Base-by-base conservation (phyloP, 495 filamentous ascomycete genomes). In the Tuber magnatum region DNA sequence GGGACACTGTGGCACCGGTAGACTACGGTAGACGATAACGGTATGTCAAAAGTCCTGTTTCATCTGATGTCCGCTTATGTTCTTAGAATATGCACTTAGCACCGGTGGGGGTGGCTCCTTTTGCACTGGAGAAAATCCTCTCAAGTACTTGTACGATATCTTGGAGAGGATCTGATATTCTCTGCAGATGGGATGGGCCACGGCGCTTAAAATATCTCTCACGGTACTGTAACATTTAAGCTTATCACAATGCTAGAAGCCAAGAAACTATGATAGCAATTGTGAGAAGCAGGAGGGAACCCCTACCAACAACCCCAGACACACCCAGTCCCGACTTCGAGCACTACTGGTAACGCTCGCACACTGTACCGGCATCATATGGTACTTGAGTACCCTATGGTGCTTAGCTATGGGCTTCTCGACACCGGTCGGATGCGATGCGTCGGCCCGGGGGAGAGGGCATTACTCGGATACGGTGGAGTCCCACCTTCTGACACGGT, bases 401-500 rank as follows among this genome's bases (percentile, higher is more conserved):
- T 18, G 32, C 28, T 65, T 28, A 12, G 56, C 32, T 4, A 18
- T 20, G 56, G 32, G 8, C 56, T 65, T 65, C 56, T 65, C 56
- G 6, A 5, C 3, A 35, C 28, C 10, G 28, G 56, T 28, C 28
- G 24, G 56, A 32, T 32, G 28, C n/a, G 12, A 35, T 65, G n/a
- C 7, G 24, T 65, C 32, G 28, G n/a, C n/a, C 56, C 28, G 56
- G 14, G n/a, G 56, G n/a, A 32, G 8, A 3, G 12, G 5, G n/a
- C n/a, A n/a, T n/a, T n/a, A n/a, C n/a, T n/a, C n/a, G 56, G 56
- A 10, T 1, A 12, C 12, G 35, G 16, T 71, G 70, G 75, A 42
- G 32, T 74, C 46, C 72, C 71, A 51, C 77, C n/a, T 10, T 70
- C 70, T 32, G 28, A 74, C 72, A 78, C 72, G 68, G 56, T 48